Evolutionary conservation across 768 basidiomycete genomes (phyloP).

Genomic region (Boletellus ananas): DNA sequence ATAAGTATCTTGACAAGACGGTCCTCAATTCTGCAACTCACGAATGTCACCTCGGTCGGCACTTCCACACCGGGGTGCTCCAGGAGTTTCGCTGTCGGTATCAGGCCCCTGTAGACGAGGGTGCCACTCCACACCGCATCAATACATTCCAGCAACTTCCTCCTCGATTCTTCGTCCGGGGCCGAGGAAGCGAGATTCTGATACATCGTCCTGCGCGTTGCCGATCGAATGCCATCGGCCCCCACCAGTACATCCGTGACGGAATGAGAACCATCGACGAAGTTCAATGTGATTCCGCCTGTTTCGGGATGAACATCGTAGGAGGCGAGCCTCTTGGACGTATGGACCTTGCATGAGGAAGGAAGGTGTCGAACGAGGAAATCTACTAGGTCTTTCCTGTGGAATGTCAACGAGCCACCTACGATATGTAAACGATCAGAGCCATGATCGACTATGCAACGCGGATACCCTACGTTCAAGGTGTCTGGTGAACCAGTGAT

Average conservation of each 20-base stretch:
- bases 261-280: slow-evolving; percentile 35
- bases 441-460: neutral
- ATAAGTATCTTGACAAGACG: neutral
- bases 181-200: slow-evolving; percentile 8
- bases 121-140: slow-evolving; percentile 40
- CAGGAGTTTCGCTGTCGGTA: slow-evolving; percentile 28
- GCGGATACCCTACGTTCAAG: slow-evolving; percentile 21
- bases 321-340: slow-evolving; percentile 33
- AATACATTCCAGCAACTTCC: slow-evolving; percentile 16
- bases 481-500: slow-evolving; percentile 22
- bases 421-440: neutral
- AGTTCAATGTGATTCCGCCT: slow-evolving; percentile 30
- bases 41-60: slow-evolving; percentile 24
- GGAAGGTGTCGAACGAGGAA: slow-evolving; percentile 30
- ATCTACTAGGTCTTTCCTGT: slow-evolving; percentile 37
- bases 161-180: slow-evolving; percentile 2
- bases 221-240: slow-evolving; percentile 42
- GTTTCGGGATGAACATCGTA: slow-evolving; percentile 24
- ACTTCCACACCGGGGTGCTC: slow-evolving; percentile 31
- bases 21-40: neutral
- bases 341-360: slow-evolving; percentile 28
- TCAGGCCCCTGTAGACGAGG: slow-evolving; percentile 36
- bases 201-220: slow-evolving; percentile 28
- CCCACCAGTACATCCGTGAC: slow-evolving; percentile 41
- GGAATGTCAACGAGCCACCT: slow-evolving; percentile 32